A percentile compares a stretch with the other conserved stretches of the same genome.
Evolutionary conservation across 176 grass and related monocot genomes (phyloP).

Genomic region (Carex kokanica): DNA sequence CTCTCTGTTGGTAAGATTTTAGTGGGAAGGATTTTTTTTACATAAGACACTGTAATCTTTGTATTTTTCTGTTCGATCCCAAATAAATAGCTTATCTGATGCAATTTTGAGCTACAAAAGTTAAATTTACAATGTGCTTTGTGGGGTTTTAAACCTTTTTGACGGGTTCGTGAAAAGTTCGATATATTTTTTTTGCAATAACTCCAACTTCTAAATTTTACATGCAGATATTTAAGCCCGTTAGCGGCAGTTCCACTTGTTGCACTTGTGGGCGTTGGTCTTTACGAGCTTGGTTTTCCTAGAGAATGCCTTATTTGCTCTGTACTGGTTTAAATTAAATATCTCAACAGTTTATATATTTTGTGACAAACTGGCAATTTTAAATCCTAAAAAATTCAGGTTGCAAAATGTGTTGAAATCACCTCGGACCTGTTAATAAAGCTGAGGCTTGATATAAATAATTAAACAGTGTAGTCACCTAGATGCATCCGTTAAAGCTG

Average conservation of each 20-base stretch:
- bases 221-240: conserved; percentile 83
- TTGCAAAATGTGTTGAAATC: conserved; percentile 97
- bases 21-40: too few relatives aligned
- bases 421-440: too few relatives aligned
- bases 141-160: background rate
- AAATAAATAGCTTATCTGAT: too few relatives aligned
- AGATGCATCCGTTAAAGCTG: too few relatives aligned
- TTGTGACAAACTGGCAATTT: conserved; percentile 20
- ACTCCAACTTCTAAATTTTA: conserved; percentile 18
- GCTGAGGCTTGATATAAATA: too few relatives aligned
- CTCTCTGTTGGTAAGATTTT: too few relatives aligned
- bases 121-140: too few relatives aligned
- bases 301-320: conserved; percentile 39
- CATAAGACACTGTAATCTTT: too few relatives aligned
- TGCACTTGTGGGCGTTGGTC: conserved; percentile 73
- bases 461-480: too few relatives aligned
- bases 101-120: too few relatives aligned
- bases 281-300: conserved; percentile 96
- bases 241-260: conserved; percentile 82
- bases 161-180: background rate
- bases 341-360: conserved; percentile 1
- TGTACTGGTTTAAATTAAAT: background rate
- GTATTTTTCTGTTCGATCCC: too few relatives aligned
- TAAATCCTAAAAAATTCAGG: conserved; percentile 44
- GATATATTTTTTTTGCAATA: background rate